Percentiles rank a stretch among this genome's conserved stretches.
Evolutionary conservation across 2,329 filamentous ascomycete species (phyloP).

Genomic region (Aspergillus sp.): DNA sequence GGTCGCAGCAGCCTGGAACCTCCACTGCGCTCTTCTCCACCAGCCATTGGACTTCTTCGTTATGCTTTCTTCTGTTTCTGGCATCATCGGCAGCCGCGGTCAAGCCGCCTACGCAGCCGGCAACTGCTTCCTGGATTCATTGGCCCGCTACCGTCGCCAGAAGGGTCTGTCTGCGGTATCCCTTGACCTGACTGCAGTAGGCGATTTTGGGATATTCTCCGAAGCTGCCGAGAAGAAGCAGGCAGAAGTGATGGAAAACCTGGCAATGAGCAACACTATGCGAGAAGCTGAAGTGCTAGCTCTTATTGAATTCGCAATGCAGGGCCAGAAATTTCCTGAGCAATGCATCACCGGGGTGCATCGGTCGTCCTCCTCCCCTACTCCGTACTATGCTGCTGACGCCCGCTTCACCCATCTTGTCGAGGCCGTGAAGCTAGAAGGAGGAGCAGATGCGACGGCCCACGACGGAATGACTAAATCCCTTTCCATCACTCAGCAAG

Average conservation of each 20-base stretch:
- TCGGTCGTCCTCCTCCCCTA: no score
- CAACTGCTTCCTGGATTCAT: constrained; percentile 37
- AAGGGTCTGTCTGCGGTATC: constrained; percentile 23
- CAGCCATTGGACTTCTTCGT: constrained; percentile 61
- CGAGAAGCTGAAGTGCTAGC: no score
- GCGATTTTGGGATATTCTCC: neutral
- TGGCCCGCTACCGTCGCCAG: constrained; percentile 31
- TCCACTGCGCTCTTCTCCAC: constrained; percentile 10
- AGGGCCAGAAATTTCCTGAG: no score
- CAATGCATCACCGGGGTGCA: no score
- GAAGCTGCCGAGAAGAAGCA: rapidly evolving
- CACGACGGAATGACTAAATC: no score
- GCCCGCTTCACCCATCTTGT: no score
- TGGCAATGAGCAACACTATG: rapidly evolving
- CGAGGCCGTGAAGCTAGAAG: no score
- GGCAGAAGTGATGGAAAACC: no score
- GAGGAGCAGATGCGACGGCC: no score
- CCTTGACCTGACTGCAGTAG: neutral
- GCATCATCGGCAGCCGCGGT: constrained; percentile 28
- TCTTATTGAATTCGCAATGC: rapidly evolving
- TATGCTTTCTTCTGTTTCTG: constrained; percentile 59
- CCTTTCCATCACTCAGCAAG: no score
- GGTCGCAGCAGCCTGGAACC: constrained; percentile 23
- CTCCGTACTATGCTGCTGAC: no score
- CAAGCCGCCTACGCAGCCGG: constrained; percentile 38